Evolutionary conservation across 169 alveolate genomes (phyloP).

Genomic region (Babesia sp.): DNA sequence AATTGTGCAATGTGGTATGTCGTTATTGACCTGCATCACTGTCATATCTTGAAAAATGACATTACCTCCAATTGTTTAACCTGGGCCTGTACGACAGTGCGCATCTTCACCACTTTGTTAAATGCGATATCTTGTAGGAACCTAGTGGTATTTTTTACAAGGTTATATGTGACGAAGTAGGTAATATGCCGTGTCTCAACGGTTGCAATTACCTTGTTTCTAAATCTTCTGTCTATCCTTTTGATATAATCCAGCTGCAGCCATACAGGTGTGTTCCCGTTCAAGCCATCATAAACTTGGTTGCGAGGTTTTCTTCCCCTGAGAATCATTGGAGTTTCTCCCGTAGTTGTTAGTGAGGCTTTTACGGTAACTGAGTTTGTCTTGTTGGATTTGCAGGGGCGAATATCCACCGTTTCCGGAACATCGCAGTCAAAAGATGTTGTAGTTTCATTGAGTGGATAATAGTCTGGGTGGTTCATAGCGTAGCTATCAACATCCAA

Average conservation of each 20-base stretch:
- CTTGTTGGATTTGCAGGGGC: background rate
- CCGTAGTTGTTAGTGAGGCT: background rate
- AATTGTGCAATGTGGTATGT: too few species aligned
- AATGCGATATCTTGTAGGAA: background rate
- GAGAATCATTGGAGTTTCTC: background rate
- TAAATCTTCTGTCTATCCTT: background rate
- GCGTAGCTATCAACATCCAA: background rate
- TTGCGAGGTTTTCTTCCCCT: background rate
- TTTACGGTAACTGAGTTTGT: background rate
- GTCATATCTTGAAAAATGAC: background rate
- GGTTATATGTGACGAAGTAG: conserved; percentile 9
- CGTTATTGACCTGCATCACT: background rate
- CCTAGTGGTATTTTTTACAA: background rate
- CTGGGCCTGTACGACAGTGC: conserved; percentile 6
- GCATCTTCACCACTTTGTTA: conserved; percentile 13
- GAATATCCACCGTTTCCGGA: conserved; percentile 15
- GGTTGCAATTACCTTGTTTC: background rate
- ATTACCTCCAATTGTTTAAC: conserved; percentile 13
- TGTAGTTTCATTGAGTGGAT: conserved; percentile 1
- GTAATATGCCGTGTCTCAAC: conserved; percentile 14
- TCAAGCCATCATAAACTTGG: background rate
- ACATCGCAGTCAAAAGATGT: conserved; percentile 1
- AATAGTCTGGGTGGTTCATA: background rate
- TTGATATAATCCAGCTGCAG: conserved; percentile 15
- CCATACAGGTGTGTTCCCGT: background rate